These are phyloP conservation scores for Pistacia integerrima DNA, from an alignment of 345 rosid genomes.

Conservation along the genomic window DNA sequence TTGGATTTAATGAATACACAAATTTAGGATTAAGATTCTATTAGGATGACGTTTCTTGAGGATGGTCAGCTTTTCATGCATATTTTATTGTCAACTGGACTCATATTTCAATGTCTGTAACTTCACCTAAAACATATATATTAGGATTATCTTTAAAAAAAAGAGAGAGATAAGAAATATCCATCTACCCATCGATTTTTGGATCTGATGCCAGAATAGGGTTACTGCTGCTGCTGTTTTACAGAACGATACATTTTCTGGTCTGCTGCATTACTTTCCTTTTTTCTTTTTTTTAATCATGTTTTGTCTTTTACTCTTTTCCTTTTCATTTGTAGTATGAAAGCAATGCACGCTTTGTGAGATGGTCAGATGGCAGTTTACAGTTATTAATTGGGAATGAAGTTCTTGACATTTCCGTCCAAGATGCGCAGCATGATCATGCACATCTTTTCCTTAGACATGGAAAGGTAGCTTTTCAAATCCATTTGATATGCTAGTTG, in stretches of 20 bases:
- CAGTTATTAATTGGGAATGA: constrained; percentile 95
- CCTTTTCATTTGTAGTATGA: constrained; percentile 58
- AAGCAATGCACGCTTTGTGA: constrained; percentile 98
- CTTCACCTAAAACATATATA: background rate
- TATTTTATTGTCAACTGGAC: background rate
- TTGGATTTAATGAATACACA: background rate
- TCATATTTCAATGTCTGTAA: background rate
- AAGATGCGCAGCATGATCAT: constrained; percentile 88
- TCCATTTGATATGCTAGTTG: constrained; percentile 14
- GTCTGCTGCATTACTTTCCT: background rate
- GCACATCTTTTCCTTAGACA: constrained; percentile 93
- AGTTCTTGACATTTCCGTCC: constrained; percentile 96
- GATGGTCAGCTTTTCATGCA: background rate
- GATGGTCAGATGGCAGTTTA: constrained; percentile 99
- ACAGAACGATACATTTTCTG: background rate
- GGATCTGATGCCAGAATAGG: background rate
- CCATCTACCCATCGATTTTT: background rate
- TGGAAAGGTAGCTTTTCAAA: constrained; percentile 64
- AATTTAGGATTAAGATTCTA: background rate
- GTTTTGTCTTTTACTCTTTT: constrained; percentile 15
- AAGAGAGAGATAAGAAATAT: background rate
- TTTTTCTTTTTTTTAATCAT: constrained; percentile 9
- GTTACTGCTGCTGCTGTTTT: background rate
- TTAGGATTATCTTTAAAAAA: background rate
- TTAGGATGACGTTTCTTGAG: too few relatives aligned